Evolutionary conservation across 306 rosid genomes (phyloP).

Genomic region (Argentina anserina): DNA sequence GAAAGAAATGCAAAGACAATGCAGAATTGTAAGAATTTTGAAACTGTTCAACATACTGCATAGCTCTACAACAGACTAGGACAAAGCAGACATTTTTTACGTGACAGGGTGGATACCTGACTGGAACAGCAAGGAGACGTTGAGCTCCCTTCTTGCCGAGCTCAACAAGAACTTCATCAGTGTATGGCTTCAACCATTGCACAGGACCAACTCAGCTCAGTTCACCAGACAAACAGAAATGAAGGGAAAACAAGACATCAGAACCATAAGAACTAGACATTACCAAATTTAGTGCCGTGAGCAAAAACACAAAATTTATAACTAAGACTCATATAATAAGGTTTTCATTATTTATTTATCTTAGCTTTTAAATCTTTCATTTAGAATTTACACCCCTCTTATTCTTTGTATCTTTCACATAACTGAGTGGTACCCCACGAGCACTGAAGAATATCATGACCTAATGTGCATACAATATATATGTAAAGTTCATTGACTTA

Average conservation of each 20-base stretch:
- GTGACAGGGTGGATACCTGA: background rate
- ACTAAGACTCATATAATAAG: too few species aligned
- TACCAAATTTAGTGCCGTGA: background rate
- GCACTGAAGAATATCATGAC: slow-evolving; percentile 96
- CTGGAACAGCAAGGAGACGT: too few species aligned
- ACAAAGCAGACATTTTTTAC: slow-evolving; percentile 43
- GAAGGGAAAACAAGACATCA: too few species aligned
- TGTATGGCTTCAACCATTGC: slow-evolving; percentile 95
- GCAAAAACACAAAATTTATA: too few species aligned
- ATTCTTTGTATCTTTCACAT: slow-evolving; percentile 86
- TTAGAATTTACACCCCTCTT: slow-evolving; percentile 84
- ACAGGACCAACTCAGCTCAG: slow-evolving; percentile 99
- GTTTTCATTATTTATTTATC: slow-evolving; percentile 73
- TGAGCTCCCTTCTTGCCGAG: slow-evolving; percentile 93
- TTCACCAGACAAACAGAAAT: slow-evolving; percentile 21
- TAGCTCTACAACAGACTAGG: too few species aligned
- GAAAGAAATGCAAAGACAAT: background rate
- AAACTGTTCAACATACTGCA: background rate
- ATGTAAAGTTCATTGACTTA: slow-evolving; percentile 6
- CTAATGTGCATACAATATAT: slow-evolving; percentile 33
- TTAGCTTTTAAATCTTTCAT: slow-evolving; percentile 92
- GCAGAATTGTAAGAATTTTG: background rate
- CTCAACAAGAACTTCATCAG: slow-evolving; percentile 91
- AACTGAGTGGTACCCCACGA: slow-evolving; percentile 95
- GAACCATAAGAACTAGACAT: background rate